These are phyloP conservation scores for Tylopilus vinaceipallidus DNA, from an alignment of 768 basidiomycete genomes.

Conservation along the genomic window DNA sequence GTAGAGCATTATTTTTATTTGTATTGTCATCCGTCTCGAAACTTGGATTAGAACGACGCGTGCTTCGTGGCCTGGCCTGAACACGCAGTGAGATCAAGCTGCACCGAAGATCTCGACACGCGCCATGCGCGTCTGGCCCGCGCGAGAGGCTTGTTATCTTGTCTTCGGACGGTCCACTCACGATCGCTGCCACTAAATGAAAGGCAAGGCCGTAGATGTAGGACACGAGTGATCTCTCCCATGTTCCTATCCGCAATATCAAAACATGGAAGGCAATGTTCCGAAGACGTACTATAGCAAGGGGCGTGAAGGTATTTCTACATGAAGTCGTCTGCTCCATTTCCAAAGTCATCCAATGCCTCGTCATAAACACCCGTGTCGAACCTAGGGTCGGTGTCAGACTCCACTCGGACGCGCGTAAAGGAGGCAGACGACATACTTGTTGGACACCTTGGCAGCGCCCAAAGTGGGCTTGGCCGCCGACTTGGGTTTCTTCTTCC, in stretches of 20 bases:
- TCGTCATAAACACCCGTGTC: conserved; percentile 87
- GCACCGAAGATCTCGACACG: conserved; percentile 81
- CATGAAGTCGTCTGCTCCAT: conserved; percentile 84
- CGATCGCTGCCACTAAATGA: conserved; percentile 89
- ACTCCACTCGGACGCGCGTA: conserved; percentile 5
- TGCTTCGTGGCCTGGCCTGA: too few species aligned
- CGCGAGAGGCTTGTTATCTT: conserved; percentile 73
- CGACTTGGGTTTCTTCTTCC: conserved; percentile 85
- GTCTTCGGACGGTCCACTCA: conserved; percentile 93
- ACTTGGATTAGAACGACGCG: too few species aligned
- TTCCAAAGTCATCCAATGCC: conserved; percentile 84
- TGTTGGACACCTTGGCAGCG: conserved; percentile 61
- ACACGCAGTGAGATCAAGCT: conserved; percentile 56
- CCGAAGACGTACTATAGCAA: conserved; percentile 13
- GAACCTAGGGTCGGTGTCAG: conserved; percentile 44
- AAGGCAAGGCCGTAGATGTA: conserved; percentile 93
- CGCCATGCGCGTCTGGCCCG: conserved; percentile 14
- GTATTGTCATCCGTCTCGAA: too few species aligned
- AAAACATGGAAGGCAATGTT: conserved; percentile 2
- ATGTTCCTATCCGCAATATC: neutral
- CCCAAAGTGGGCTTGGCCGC: conserved; percentile 74
- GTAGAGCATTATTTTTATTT: too few species aligned
- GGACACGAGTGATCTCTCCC: conserved; percentile 89
- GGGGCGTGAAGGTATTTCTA: conserved; percentile 41
- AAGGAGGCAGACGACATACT: conserved; percentile 39